Evolutionary conservation across 345 rosid species (phyloP).

Genomic region (Crucihimalaya himalaica): DNA sequence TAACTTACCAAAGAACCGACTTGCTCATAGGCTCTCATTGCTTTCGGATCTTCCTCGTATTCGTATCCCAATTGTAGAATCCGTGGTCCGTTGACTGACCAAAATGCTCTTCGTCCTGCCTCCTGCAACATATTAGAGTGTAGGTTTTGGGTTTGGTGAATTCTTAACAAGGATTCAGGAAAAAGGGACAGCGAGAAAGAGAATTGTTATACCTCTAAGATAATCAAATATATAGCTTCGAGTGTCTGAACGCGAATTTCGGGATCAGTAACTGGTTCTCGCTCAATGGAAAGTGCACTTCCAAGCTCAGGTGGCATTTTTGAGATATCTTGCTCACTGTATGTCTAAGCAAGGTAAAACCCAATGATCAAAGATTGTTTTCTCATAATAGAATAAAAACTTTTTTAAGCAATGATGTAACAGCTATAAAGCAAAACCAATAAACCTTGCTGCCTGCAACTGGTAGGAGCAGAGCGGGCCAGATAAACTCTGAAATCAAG

Average conservation of each 20-base stretch:
- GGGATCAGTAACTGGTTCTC: slow-evolving; percentile 80
- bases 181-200: not conserved
- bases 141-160: not conserved
- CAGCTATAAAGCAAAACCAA: not conserved
- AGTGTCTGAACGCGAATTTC: slow-evolving; percentile 78
- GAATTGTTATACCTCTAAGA: slow-evolving; percentile 55
- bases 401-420: not conserved
- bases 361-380: not conserved
- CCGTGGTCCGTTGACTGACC: slow-evolving; percentile 86
- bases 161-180: not conserved
- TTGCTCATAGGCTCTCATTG: slow-evolving; percentile 87
- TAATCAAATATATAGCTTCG: slow-evolving; percentile 83
- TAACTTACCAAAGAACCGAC: slow-evolving; percentile 74
- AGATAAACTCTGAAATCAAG: slow-evolving; percentile 79
- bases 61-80: slow-evolving; percentile 85
- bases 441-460: slow-evolving; percentile 86
- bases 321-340: slow-evolving; percentile 59
- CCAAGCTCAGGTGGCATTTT: slow-evolving; percentile 93
- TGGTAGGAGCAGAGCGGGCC: slow-evolving; percentile 94
- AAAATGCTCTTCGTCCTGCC: slow-evolving; percentile 78
- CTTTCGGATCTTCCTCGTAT: slow-evolving; percentile 86
- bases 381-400: slow-evolving; percentile 1
- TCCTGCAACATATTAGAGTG: slow-evolving; percentile 51
- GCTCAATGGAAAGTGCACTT: slow-evolving; percentile 83
- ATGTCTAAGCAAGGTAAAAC: slow-evolving; percentile 47